Conservation (phyloP, 352 stramenopile species). For the Aphanomyces stellatus region DNA sequence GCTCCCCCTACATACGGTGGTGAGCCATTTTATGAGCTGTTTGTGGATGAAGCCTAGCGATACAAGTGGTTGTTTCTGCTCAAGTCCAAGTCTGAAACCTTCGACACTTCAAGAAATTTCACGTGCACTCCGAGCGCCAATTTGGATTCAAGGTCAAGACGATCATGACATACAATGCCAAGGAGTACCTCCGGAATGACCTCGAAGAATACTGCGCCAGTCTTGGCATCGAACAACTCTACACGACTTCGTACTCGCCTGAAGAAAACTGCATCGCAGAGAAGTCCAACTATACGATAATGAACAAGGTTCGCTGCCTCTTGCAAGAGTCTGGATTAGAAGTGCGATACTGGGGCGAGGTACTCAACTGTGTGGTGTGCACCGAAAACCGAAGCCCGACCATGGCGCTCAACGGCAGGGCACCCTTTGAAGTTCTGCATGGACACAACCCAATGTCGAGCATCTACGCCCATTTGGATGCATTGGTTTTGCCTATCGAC, state of each 20-base stretch:
- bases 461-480: slow-evolving; percentile 20
- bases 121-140: slow-evolving; percentile 5
- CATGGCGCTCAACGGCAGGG: background rate
- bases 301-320: background rate
- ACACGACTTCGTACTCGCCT: background rate
- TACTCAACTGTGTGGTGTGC: background rate
- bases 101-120: slow-evolving; percentile 19
- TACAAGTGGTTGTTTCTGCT: slow-evolving; percentile 21
- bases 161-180: slow-evolving; percentile 19
- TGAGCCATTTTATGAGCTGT: slow-evolving; percentile 15
- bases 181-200: too few species aligned
- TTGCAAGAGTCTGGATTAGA: background rate
- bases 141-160: slow-evolving; percentile 11
- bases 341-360: background rate
- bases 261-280: background rate
- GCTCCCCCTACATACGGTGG: slow-evolving; percentile 14
- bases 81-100: slow-evolving; percentile 21
- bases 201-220: too few species aligned
- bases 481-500: slow-evolving; percentile 13
- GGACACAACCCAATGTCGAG: slow-evolving; percentile 6
- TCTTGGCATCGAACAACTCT: background rate
- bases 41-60: slow-evolving; percentile 24
- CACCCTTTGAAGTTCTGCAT: slow-evolving; percentile 5
- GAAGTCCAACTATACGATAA: background rate
- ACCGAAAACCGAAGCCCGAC: background rate